Evolutionary conservation across 495 filamentous ascomycete genomes (phyloP).

Genomic region (Annulohypoxylon bovei): DNA sequence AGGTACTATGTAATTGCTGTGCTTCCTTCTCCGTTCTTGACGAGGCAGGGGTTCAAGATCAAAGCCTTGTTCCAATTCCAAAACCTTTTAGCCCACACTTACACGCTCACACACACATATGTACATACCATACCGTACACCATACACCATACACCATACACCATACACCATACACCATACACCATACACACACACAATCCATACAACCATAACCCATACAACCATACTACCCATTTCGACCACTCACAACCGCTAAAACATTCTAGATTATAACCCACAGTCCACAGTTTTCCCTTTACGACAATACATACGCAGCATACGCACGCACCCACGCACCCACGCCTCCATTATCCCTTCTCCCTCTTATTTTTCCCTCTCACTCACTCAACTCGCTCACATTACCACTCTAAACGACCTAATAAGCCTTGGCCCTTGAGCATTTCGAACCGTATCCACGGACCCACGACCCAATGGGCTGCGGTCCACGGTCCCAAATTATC

Average conservation of each 20-base stretch:
- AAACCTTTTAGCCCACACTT: slow-evolving; percentile 12
- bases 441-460: slow-evolving; percentile 36
- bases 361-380: background rate
- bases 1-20: slow-evolving; percentile 5
- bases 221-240: background rate
- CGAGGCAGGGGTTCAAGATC: slow-evolving; percentile 6
- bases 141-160: background rate
- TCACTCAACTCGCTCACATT: slow-evolving; percentile 2
- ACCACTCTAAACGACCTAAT: slow-evolving; percentile 27
- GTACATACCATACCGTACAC: background rate
- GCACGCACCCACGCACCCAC: slow-evolving; percentile 33
- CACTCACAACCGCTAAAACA: slow-evolving; percentile 5
- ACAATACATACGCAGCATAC: slow-evolving; percentile 13
- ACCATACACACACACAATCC: background rate
- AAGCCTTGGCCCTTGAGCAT: slow-evolving; percentile 29
- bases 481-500: slow-evolving; percentile 28
- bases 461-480: slow-evolving; percentile 31
- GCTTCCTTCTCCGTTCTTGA: slow-evolving; percentile 5
- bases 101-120: background rate
- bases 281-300: slow-evolving; percentile 6
- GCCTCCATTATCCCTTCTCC: slow-evolving; percentile 16
- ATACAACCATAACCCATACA: background rate
- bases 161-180: background rate
- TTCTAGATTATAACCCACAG: background rate
- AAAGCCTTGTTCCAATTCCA: slow-evolving; percentile 36